Evolutionary conservation across 331 rosid species (phyloP), one percentile per base, ranked within the genome.

Genomic region (Acacia concinna): DNA sequence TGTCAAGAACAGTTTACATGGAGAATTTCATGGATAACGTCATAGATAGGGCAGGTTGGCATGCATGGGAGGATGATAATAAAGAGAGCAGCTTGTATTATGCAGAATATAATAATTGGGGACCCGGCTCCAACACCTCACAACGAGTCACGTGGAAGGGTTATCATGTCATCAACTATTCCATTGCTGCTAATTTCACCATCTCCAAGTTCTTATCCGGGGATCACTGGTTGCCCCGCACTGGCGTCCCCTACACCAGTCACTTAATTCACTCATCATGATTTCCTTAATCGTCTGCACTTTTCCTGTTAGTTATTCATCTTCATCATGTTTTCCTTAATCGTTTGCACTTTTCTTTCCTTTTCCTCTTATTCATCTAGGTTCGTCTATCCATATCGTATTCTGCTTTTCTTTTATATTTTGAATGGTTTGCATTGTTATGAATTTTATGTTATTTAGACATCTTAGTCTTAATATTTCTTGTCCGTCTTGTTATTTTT

Each of bases 1-100:
- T 82, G 28, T 90, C 97, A 0, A 83, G 91, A 62, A 92, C 97
- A 2, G 79, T 92, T 38, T 90, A 51, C 46, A 88, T 90, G 94
- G 90, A 85, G 30, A 85, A 66, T 3, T 84, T 6, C 46, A 79
- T 92, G 18, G 91, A 81, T 3, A 49, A 65, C n/a, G 28, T 83
- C 68, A 63, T 92, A 5, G 79, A 87, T 44, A 49, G 75, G 0
- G 78, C 38, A 2, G 97, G 97, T 8, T 90, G 94, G 97, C 82
- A 62, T 0, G 84, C 41, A 0, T 92, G 97, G 97, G 18, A 84
- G 3, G 89, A 90, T 40, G 85, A 85, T n/a, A 56, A 23, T n/a
- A 8, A 31, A 56, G 30, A 56, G 31, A 78, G 6, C 31, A 87
- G 88, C 1, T 63, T 84, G 86, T 92, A 84, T 56, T 92, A 92